These are phyloP conservation scores for Tritrichomonas foetus DNA, from an alignment of 208 protist genomes.

Conservation along the genomic window DNA sequence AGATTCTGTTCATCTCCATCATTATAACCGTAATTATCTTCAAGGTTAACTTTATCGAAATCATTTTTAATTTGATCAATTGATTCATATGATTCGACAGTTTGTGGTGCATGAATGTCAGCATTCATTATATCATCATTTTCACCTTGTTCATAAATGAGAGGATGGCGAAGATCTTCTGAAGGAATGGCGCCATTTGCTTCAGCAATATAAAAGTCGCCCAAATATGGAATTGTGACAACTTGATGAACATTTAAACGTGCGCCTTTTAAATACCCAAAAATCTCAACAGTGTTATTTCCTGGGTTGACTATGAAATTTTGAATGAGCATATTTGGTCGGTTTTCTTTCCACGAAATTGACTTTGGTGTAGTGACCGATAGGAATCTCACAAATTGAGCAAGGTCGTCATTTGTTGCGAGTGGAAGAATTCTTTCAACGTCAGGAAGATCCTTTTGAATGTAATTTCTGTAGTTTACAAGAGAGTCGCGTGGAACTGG, in stretches of 20 bases:
- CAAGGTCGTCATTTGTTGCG: background rate
- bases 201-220: background rate
- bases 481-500: background rate
- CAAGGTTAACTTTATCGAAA: background rate
- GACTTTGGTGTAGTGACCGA: background rate
- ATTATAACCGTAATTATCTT: background rate
- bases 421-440: constrained; percentile 12
- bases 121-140: background rate
- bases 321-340: constrained; percentile 34
- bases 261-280: background rate
- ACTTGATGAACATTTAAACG: background rate
- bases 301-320: background rate
- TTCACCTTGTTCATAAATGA: background rate
- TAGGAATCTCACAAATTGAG: background rate
- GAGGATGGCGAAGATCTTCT: background rate
- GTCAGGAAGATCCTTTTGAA: constrained; percentile 30
- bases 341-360: constrained; percentile 12
- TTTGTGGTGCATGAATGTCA: constrained; percentile 13
- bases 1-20: background rate
- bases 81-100: background rate
- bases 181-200: background rate
- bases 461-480: background rate
- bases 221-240: constrained; percentile 21
- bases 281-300: background rate
- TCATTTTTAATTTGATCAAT: background rate